These are phyloP conservation scores for Zygosaccharomyces pseudobailii DNA, from an alignment of 1,139 yeast genomes.

Conservation along the genomic window DNA sequence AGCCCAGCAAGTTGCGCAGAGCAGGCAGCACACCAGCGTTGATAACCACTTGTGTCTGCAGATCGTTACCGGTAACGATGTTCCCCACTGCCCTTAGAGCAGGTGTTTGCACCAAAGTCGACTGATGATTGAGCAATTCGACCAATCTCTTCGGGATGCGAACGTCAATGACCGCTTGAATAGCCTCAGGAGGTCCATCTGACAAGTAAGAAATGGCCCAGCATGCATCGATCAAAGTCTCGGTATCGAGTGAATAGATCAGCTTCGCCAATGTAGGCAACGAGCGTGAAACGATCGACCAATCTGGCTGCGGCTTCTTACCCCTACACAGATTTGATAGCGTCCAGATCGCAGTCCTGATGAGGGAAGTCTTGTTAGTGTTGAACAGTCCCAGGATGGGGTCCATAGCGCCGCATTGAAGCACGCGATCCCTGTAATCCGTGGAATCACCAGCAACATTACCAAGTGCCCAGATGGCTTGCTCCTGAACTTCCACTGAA, in stretches of 20 bases:
- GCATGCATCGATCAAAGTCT: conserved; percentile 93
- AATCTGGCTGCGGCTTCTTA: conserved; percentile 92
- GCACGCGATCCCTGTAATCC: conserved; percentile 80
- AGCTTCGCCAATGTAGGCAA: conserved; percentile 89
- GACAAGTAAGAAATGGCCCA: conserved; percentile 97
- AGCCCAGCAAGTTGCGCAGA: conserved; percentile 69
- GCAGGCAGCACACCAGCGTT: conserved; percentile 91
- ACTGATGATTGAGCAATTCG: conserved; percentile 77
- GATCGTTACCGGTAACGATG: conserved; percentile 93
- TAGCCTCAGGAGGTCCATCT: conserved; percentile 89
- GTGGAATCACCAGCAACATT: conserved; percentile 98
- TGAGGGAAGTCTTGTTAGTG: conserved; percentile 76
- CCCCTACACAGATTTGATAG: conserved; percentile 95
- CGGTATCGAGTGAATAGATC: conserved; percentile 85
- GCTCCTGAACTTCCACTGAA: conserved; percentile 91
- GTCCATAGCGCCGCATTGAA: conserved; percentile 79
- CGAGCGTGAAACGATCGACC: conserved; percentile 81
- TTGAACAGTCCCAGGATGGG: conserved; percentile 78
- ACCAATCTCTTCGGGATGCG: conserved; percentile 93
- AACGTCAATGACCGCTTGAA: conserved; percentile 95
- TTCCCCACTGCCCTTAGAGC: conserved; percentile 97
- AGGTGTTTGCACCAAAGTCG: conserved; percentile 90
- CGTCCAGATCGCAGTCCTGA: conserved; percentile 98
- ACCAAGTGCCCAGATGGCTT: conserved; percentile 98
- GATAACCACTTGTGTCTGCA: conserved; percentile 91